Conservation (phyloP, 2,329 filamentous ascomycete genomes). For the Microthyrium microscopicum region DNA sequence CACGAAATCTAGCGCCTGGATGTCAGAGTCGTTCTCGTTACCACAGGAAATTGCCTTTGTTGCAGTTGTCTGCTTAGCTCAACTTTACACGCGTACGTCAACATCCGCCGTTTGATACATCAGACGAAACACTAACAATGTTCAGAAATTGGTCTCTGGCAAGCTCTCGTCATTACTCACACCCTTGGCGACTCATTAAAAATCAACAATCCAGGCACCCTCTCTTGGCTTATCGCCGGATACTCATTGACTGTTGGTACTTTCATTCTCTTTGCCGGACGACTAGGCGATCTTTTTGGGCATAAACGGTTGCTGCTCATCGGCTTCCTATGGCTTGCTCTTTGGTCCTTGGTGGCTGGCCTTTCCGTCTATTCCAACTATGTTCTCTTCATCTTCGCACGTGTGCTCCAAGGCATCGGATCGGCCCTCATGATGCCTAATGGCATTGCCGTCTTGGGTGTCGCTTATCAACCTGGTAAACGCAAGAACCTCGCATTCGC, state of each 20-base stretch:
- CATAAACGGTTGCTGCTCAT: conserved; percentile 32
- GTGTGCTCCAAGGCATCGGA: conserved; percentile 34
- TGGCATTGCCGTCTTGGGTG: conserved; percentile 43
- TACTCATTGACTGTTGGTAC: conserved; percentile 33
- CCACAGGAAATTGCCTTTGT: conserved; percentile 12
- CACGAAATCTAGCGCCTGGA: conserved; percentile 4
- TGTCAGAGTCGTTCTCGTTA: conserved; percentile 7
- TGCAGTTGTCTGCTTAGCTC: conserved; percentile 13
- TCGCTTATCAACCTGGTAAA: conserved; percentile 37
- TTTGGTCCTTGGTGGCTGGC: conserved; percentile 31
- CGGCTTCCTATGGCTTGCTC: conserved; percentile 32
- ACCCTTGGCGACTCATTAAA: conserved; percentile 26
- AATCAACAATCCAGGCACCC: conserved; percentile 22
- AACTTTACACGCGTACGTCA: conserved; percentile 24
- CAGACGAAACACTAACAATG: background rate
- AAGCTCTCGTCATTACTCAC: conserved; percentile 22
- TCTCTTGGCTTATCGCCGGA: conserved; percentile 32
- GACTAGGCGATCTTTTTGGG: conserved; percentile 33
- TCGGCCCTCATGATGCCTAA: conserved; percentile 48
- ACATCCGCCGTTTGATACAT: conserved; percentile 20
- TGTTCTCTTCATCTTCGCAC: conserved; percentile 21
- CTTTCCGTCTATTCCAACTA: conserved; percentile 23
- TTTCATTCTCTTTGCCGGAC: conserved; percentile 33
- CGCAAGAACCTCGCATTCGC: conserved; percentile 45
- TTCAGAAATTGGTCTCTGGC: conserved; percentile 19